Evolutionary conservation across 352 stramenopile genomes (phyloP), one percentile per base, ranked within the genome.

Genomic region (Globisporangium heterothallicum): DNA sequence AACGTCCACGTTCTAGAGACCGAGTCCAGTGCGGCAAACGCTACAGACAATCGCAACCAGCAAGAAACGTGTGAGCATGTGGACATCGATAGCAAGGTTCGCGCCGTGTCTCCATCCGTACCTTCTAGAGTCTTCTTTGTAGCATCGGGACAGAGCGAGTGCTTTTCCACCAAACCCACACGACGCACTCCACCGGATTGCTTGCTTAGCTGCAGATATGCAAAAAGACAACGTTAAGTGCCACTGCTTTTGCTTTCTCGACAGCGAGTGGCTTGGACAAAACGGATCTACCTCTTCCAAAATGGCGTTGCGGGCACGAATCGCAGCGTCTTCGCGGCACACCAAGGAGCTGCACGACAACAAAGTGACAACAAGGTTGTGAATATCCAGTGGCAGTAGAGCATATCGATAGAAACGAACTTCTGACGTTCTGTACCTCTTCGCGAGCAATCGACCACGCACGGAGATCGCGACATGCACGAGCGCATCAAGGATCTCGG

Each of bases 1-100:
- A 88, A 78, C 29, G 49, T 65, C 74, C 77, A 88, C 34, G 55
- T 82, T 19, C 77, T 63, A 25, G 70, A 72, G 22, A 53, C 41
- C 6, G 63, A 42, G 27, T 88, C 67, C 14, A 88, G 44, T 32
- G 61, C 43, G 34, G 72, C 73, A 41, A 86, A 71, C 19, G 80
- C 77, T 85, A 48, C 18, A 41, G 16, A 30, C 6, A 41, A 16
- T 42, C 45, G 14, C n/a, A n/a, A n/a, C n/a, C n/a, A n/a, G 9
- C 4, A 43, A 43, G 18, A 32, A 30, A 49, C 22, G 24, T 6
- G 4, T 12, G 50, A 58, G 34, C n/a, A 38, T 43, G 7, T 22
- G 21, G 3, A 35, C 3, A 42, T n/a, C n/a, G n/a, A n/a, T n/a
- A n/a, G n/a, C n/a, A n/a, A n/a, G n/a, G n/a, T n/a, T n/a, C n/a